Base-by-base conservation (phyloP, 805 yeast species). In the Kodamaea jinghongensis region DNA sequence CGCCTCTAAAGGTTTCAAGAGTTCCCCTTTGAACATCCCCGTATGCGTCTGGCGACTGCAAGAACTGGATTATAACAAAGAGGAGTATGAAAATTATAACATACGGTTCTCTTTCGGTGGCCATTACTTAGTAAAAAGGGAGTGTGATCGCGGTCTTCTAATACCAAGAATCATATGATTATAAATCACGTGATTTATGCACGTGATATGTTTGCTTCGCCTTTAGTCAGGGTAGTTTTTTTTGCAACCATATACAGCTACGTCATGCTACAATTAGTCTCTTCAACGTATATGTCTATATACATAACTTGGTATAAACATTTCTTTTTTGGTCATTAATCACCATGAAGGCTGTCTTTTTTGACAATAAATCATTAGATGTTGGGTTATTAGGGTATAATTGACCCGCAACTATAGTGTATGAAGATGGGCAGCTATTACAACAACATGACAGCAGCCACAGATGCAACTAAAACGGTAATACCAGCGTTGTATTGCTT, bases 11-110 rank as follows among this genome's bases (percentile, higher is more conserved):
- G 12, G 42, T 37, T 10, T 30, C 41, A 28, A 65, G 43, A 15
- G 65, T 55, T 11, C 46, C 57, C 26, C 54, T 46, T 32, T 65
- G 67, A 36, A 44, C 7, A 40, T 41, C 20, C 58, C 52, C 23
- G 47, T 57, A 6, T 60, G 65, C 23, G 23, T 20, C 23, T 5
- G 23, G 23, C 23, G 23, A 20, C 23, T 20, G 23, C 23, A 20
- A 6, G 8, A 20, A 20, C 23, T 20, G 23, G 23, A 20, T 20
- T 20, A 20, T 20, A 8, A 20, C 23, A 20, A 20, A 20, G 23
- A 20, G 23, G 23, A 20, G 23, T 20, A 20, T 20, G 23, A 20
- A 20, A 6, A 20, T 20, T 5, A 20, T 20, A 20, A 20, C 23
- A 20, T 20, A 20, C 23, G 23, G 23, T 20, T 20, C 23, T 20